Base-by-base conservation (phyloP, 148 eudicot species). In the Selenicereus undatus region DNA sequence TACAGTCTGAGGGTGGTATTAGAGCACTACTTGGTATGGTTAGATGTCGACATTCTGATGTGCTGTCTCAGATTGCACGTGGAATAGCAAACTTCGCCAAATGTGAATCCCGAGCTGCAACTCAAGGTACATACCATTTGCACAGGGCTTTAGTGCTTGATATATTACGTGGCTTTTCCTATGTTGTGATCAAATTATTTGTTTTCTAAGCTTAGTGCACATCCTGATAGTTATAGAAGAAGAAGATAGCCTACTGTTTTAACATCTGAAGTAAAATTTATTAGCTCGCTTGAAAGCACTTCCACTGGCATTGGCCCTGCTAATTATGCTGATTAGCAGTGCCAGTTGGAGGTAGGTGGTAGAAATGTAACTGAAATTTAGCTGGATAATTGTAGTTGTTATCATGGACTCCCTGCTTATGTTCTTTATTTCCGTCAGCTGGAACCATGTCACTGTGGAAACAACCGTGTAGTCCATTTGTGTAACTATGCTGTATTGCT, bases 1-100 rank as follows among this genome's bases (percentile, higher is more conserved):
- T 97, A 56, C 90, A 92, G 82, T 93, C 96, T 84, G 99, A 97
- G 87, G 99, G 99, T 78, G 99, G 99, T 66, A 91, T 97, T 74
- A 91, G 89, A 86, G 97, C 99, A 78, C 84, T 97, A 83, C 90
- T 97, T 76, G 96, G 94, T 56, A 97, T 97, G 98, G 99, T 97
- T 45, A 87, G 97, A 85, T 91, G 97, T 78, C 87, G 98, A 79
- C 99, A 97, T 89, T 94, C 96, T 16, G 99, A 97, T 85, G 99
- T 97, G 81, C 95, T 97, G 50, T 89, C 93, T 69, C 99, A 97
- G 88, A 97, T 97, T 89, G 99, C 99, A 29, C 95, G 98, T 30
- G 99, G 99, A 78, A 86, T 97, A 73, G 99, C 99, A 52, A 97
- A 97, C 86, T 97, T 97, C 78, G 97, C 99, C 4, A 97, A 97